Evolutionary conservation across 139 green algal species (phyloP).

Genomic region (Chlamydomonas sp.): DNA sequence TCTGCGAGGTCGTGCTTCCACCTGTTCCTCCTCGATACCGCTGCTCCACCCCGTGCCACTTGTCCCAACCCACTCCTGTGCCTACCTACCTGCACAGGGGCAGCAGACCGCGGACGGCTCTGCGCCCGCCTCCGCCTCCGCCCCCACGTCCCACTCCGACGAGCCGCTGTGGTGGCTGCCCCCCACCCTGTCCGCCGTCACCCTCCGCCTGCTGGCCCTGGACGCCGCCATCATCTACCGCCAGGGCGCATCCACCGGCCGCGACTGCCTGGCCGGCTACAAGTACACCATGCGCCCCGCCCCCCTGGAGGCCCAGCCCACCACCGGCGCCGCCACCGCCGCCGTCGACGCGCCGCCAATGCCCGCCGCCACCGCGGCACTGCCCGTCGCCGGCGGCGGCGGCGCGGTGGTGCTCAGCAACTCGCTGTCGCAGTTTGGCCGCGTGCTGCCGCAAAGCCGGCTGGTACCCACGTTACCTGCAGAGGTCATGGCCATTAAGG

Average conservation of each 20-base stretch:
- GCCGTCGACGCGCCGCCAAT: neutral
- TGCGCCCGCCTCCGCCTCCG: neutral
- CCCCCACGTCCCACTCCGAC: slow-evolving; percentile 1
- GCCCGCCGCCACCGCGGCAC: slow-evolving; percentile 7
- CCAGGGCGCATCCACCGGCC: neutral
- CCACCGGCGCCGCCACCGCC: neutral
- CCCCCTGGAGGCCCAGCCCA: slow-evolving; percentile 14
- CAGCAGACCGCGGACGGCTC: neutral
- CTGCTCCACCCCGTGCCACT: neutral
- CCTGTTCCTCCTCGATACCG: neutral
- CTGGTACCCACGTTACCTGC: slow-evolving; percentile 12
- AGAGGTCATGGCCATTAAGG: slow-evolving; percentile 15
- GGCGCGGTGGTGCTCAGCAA: slow-evolving; percentile 27
- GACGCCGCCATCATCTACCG: slow-evolving; percentile 74
- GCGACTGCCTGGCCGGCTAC: slow-evolving; percentile 23
- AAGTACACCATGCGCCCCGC: slow-evolving; percentile 34
- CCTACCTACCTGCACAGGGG: neutral
- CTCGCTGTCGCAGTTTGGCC: slow-evolving; percentile 15
- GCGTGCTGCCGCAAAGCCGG: slow-evolving; percentile 9
- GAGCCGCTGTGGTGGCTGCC: slow-evolving; percentile 84
- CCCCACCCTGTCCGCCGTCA: slow-evolving; percentile 69
- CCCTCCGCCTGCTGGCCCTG: slow-evolving; percentile 73
- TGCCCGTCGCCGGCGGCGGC: slow-evolving; percentile 13
- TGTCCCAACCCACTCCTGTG: neutral
- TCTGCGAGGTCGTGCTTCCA: too few relatives aligned